Evolutionary conservation across 129 eudicot genomes (phyloP).

Genomic region (Centaurea solstitialis): DNA sequence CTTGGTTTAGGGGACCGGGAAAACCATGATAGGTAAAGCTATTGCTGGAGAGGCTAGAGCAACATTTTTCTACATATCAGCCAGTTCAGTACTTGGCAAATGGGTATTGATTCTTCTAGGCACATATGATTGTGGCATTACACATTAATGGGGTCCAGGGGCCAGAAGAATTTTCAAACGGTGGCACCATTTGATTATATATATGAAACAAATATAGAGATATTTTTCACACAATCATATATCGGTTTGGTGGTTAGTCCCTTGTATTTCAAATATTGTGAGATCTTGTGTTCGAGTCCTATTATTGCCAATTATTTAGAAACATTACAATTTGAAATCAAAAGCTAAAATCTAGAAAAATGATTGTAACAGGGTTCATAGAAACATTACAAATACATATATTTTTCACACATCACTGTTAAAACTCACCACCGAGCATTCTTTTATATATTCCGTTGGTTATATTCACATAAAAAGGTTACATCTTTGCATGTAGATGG

Average conservation of each 20-base stretch:
- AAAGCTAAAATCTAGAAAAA: neutral
- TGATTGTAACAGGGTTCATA: neutral
- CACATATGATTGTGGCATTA: neutral
- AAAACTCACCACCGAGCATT: neutral
- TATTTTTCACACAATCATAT: too few species aligned
- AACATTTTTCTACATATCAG: conserved; percentile 96
- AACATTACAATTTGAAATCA: too few species aligned
- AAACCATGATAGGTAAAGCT: conserved; percentile 99
- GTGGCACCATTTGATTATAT: too few species aligned
- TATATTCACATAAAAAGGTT: conserved; percentile 6
- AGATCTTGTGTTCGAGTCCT: too few species aligned
- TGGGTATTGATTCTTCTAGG: conserved; percentile 52
- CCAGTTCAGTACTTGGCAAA: conserved; percentile 96
- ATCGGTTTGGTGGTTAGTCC: too few species aligned
- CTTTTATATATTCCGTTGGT: neutral
- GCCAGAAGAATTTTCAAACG: too few species aligned
- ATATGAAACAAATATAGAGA: too few species aligned
- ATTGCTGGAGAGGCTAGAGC: conserved; percentile 99
- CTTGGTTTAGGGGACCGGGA: conserved; percentile 87
- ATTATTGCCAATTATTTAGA: too few species aligned
- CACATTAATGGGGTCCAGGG: neutral
- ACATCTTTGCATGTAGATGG: conserved; percentile 56
- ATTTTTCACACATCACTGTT: neutral
- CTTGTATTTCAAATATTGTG: too few species aligned
- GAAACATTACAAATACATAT: too few species aligned